phyloP scores from a whole-genome alignment of 495 filamentous ascomycete species.

The Wilcoxina mikolae region DNA sequence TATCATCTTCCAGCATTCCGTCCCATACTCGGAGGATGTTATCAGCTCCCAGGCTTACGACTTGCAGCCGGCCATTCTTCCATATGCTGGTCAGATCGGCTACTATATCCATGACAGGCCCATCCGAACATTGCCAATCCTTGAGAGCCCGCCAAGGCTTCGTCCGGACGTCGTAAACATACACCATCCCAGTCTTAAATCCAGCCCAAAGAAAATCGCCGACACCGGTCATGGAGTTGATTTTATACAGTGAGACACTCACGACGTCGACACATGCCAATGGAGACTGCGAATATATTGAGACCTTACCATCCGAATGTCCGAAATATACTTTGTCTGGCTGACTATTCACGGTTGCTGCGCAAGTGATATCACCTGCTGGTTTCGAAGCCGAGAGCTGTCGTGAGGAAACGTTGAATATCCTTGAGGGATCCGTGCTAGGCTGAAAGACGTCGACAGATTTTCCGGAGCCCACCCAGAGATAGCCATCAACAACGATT shows the following conservation, averaged over 20 bases:
- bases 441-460: slow-evolving; percentile 75
- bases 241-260: slow-evolving; percentile 85
- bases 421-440: slow-evolving; percentile 43
- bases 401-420: slow-evolving; percentile 55
- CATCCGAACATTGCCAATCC: slow-evolving; percentile 83
- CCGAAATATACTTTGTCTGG: slow-evolving; percentile 78
- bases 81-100: slow-evolving; percentile 73
- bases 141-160: slow-evolving; percentile 83
- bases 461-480: slow-evolving; percentile 84
- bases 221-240: slow-evolving; percentile 71
- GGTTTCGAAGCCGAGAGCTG: slow-evolving; percentile 45
- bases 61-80: slow-evolving; percentile 70
- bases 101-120: slow-evolving; percentile 59
- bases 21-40: slow-evolving; percentile 82
- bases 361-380: slow-evolving; percentile 78
- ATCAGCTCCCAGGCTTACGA: slow-evolving; percentile 78
- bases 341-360: slow-evolving; percentile 55
- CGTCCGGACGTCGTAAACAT: slow-evolving; percentile 70
- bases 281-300: slow-evolving; percentile 64
- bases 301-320: slow-evolving; percentile 85
- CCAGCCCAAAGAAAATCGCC: slow-evolving; percentile 83
- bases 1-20: slow-evolving; percentile 83
- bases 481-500: slow-evolving; percentile 56
- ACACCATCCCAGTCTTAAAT: slow-evolving; percentile 89
- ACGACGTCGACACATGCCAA: slow-evolving; percentile 62